Percentiles rank a stretch among this genome's conserved stretches.
Evolutionary conservation across 2,329 filamentous ascomycete genomes (phyloP).

Genomic region (Coniochaeta pulveracea): DNA sequence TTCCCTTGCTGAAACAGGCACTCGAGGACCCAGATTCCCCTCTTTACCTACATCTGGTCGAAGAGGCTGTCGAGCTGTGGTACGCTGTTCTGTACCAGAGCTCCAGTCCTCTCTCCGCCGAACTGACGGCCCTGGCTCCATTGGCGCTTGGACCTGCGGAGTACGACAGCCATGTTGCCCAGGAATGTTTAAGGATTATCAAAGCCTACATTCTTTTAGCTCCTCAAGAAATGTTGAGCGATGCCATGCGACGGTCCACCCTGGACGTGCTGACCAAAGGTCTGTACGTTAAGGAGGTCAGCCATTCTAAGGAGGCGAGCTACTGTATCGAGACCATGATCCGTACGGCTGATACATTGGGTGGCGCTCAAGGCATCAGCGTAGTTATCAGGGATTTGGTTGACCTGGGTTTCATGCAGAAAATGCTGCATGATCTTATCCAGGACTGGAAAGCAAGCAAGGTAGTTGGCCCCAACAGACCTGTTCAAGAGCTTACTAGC

Average conservation of each 20-base stretch:
- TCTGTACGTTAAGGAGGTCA: slow-evolving; percentile 41
- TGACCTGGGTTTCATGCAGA: slow-evolving; percentile 48
- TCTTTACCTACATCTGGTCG: slow-evolving; percentile 70
- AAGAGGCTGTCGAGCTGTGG: slow-evolving; percentile 90
- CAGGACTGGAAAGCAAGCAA: slow-evolving; percentile 65
- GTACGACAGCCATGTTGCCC: slow-evolving; percentile 51
- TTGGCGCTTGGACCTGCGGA: slow-evolving; percentile 55
- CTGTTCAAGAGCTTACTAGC: slow-evolving; percentile 56
- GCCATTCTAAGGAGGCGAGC: slow-evolving; percentile 45
- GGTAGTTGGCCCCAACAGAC: slow-evolving; percentile 69
- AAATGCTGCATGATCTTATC: slow-evolving; percentile 54
- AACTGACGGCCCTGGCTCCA: slow-evolving; percentile 53
- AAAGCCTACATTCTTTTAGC: slow-evolving; percentile 63
- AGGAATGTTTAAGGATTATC: slow-evolving; percentile 50
- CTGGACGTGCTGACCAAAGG: slow-evolving; percentile 36
- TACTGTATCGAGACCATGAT: slow-evolving; percentile 56
- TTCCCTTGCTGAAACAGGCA: slow-evolving; percentile 73
- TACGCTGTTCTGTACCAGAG: slow-evolving; percentile 59
- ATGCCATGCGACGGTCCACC: slow-evolving; percentile 38
- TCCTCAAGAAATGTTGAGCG: slow-evolving; percentile 52
- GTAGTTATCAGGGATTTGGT: slow-evolving; percentile 57
- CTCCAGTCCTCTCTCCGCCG: slow-evolving; percentile 45
- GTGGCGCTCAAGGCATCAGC: slow-evolving; percentile 47
- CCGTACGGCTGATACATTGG: slow-evolving; percentile 48
- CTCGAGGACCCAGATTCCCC: slow-evolving; percentile 67